Percentiles rank a stretch among this genome's conserved stretches.
These are phyloP conservation scores for Alternaria triticina DNA, from an alignment of 2,329 filamentous ascomycete genomes.

Conservation along the genomic window DNA sequence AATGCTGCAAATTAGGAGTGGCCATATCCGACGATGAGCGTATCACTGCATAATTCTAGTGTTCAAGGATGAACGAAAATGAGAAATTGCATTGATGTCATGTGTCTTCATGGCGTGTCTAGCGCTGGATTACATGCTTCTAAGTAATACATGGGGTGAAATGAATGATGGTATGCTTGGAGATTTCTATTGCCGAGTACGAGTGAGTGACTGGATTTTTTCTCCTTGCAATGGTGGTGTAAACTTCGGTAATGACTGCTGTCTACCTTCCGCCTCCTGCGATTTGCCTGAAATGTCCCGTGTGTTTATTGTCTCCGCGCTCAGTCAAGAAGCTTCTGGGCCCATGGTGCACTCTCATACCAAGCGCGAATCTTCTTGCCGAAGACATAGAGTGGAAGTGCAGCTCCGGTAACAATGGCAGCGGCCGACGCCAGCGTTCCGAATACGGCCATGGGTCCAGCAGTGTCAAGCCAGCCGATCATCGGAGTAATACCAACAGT, in stretches of 20 bases:
- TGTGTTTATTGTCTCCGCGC: not conserved
- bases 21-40: not conserved
- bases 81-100: not conserved
- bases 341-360: conserved; percentile 14
- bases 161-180: not conserved
- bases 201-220: not conserved
- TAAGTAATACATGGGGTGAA: not conserved
- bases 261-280: not conserved
- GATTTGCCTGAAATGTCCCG: not conserved
- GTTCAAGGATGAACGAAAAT: not conserved
- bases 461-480: conserved; percentile 7
- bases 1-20: conserved; percentile 49
- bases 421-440: conserved; percentile 3
- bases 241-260: not conserved
- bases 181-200: not conserved
- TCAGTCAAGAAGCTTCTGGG: conserved; percentile 14
- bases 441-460: not conserved
- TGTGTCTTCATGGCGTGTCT: not conserved
- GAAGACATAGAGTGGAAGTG: conserved; percentile 16
- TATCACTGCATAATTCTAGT: not conserved
- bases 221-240: not conserved
- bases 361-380: conserved; percentile 21
- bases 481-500: conserved; percentile 8
- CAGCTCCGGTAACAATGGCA: conserved; percentile 1
- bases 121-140: not conserved